A percentile compares a stretch with the other conserved stretches of the same genome.
phyloP scores from a whole-genome alignment of 2,329 filamentous ascomycete genomes.

The Penicillium sclerotigenum region DNA sequence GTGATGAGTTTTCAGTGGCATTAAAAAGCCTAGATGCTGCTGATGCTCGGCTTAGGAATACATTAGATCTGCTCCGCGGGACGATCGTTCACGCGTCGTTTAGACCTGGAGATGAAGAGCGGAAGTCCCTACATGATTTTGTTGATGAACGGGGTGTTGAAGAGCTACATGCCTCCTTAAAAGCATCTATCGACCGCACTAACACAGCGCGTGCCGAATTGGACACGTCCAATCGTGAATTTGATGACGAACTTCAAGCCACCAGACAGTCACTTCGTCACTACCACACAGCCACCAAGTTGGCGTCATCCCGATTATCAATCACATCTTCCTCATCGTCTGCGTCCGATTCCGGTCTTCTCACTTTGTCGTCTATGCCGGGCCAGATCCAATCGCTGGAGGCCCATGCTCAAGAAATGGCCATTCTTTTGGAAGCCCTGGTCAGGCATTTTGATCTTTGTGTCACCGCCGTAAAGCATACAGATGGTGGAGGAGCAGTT shows the following conservation, averaged over 20 bases:
- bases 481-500: slow-evolving; percentile 73
- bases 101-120: slow-evolving; percentile 46
- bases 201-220: slow-evolving; percentile 59
- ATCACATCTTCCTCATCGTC: slow-evolving; percentile 34
- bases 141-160: slow-evolving; percentile 62
- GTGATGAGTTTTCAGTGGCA: slow-evolving; percentile 47
- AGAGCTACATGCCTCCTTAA: slow-evolving; percentile 55
- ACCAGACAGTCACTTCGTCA: slow-evolving; percentile 59
- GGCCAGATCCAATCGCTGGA: slow-evolving; percentile 63
- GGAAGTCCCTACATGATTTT: slow-evolving; percentile 62
- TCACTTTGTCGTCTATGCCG: slow-evolving; percentile 45
- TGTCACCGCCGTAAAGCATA: slow-evolving; percentile 84
- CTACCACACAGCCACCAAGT: slow-evolving; percentile 38
- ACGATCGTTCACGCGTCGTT: slow-evolving; percentile 59
- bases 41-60: slow-evolving; percentile 55
- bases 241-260: slow-evolving; percentile 68
- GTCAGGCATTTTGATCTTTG: slow-evolving; percentile 91
- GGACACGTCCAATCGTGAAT: slow-evolving; percentile 56
- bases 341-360: slow-evolving; percentile 33
- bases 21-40: slow-evolving; percentile 58
- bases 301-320: slow-evolving; percentile 38
- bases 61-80: slow-evolving; percentile 53
- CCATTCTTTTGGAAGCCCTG: slow-evolving; percentile 72
- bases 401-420: slow-evolving; percentile 76
- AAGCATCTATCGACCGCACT: slow-evolving; percentile 59